A percentile compares a stretch with the other conserved stretches of the same genome.
Conservation (phyloP, 2,329 filamentous ascomycete species). For the Thielaviopsis populi region DNA sequence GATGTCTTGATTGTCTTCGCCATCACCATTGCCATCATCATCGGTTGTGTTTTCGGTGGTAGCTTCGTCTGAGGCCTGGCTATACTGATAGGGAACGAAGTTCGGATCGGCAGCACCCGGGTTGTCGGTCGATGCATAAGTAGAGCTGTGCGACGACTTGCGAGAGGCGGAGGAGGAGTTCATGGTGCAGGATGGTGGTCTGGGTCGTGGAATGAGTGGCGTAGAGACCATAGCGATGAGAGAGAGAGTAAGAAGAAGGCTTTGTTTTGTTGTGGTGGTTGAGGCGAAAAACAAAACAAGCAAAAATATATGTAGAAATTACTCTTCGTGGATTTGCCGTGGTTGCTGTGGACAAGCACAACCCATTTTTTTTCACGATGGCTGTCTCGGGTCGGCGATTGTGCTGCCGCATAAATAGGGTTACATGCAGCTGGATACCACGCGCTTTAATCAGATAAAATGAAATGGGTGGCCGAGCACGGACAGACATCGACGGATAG, state of each 20-base stretch:
- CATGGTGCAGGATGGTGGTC: background rate
- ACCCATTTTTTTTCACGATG: too few relatives aligned
- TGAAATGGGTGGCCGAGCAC: too few relatives aligned
- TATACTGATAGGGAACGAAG: background rate
- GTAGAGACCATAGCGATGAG: background rate
- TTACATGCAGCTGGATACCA: too few relatives aligned
- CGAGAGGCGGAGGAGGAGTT: background rate
- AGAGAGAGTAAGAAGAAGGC: background rate
- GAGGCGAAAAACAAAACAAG: background rate
- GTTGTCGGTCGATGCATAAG: background rate
- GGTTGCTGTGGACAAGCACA: background rate
- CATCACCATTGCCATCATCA: background rate
- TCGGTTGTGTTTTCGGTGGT: background rate
- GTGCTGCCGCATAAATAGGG: too few relatives aligned
- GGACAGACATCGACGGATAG: too few relatives aligned
- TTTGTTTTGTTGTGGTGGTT: background rate
- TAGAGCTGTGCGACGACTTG: background rate
- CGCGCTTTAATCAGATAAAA: too few relatives aligned
- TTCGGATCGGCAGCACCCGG: background rate
- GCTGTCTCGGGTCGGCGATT: too few relatives aligned
- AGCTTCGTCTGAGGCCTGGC: background rate
- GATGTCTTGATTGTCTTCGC: background rate
- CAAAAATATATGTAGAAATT: too few relatives aligned
- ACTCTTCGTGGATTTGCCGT: background rate
- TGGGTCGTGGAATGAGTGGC: background rate